Base-by-base conservation (phyloP, 1,139 yeast genomes). In the Taphrina sp. region DNA sequence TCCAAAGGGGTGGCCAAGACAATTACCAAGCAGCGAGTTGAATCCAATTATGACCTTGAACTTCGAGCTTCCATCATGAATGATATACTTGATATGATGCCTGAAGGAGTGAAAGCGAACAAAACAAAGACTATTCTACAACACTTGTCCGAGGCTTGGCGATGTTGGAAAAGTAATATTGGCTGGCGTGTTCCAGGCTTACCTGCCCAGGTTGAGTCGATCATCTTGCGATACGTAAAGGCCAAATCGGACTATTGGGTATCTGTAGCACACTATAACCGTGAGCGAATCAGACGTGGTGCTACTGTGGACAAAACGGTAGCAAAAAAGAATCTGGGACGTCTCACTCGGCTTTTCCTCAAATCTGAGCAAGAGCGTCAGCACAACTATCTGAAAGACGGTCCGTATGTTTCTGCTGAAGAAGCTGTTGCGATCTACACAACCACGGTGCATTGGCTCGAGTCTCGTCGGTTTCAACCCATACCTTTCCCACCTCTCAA, bases 241-340 rank as follows among this genome's bases (percentile, higher is more conserved):
- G 96, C 96, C 0, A 90, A 94, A 67, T 96, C 98, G 0, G 96
- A 92, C 65, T 95, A 95, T 5, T 94, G 98, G 97, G 78, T 88
- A 10, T 84, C 95, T 1, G 90, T 88, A 7, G 95, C 98, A 1
- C 95, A 92, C 66, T 83, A 84, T 64, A 92, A 92, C 64, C 76
- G 99, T 62, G 96, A 89, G 59, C 77, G 96, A 56, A 87, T 94
- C 42, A 78, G 83, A 62, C 77, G 85, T 43, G 98, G 97, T 17
- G 89, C 85, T 0, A 84, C 90, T 10, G 95, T 89, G 20, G 99
- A 94, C 66, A 92, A 92, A 64, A 87, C 96, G 0, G 94, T 88
- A 10, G 95, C 95, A 0, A 85, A 84, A 68, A 94, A 92, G 74
- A 94, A 92, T 66, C 71, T 92, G 55, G 98, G 98, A 1, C 76